These are phyloP conservation scores for Basipetospora chlamydospora DNA, from an alignment of 2,329 filamentous ascomycete species.

Conservation along the genomic window DNA sequence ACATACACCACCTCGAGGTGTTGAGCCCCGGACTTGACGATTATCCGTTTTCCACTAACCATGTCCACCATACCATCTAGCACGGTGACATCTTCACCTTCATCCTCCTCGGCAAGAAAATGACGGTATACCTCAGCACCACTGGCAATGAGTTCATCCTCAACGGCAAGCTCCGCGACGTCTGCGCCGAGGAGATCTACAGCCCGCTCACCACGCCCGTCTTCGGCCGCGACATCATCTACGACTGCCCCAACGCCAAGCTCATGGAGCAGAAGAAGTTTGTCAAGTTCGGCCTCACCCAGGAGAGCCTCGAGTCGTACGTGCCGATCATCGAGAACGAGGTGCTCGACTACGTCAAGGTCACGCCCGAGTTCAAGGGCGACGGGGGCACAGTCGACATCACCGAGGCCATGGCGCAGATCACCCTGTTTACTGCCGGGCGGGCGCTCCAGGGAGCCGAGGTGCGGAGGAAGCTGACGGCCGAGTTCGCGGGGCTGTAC, in stretches of 20 bases:
- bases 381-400: slow-evolving; percentile 48
- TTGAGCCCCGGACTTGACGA: too few relatives aligned
- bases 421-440: slow-evolving; percentile 71
- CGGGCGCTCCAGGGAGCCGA: slow-evolving; percentile 63
- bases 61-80: slow-evolving; percentile 16
- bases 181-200: slow-evolving; percentile 41
- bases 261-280: slow-evolving; percentile 86
- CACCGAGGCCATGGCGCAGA: slow-evolving; percentile 52
- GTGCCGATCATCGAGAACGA: slow-evolving; percentile 60
- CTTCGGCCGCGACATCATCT: slow-evolving; percentile 68
- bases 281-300: slow-evolving; percentile 56
- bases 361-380: slow-evolving; percentile 40
- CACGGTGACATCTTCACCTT: slow-evolving; percentile 41
- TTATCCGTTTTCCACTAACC: too few relatives aligned
- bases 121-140: slow-evolving; percentile 33
- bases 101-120: slow-evolving; percentile 33
- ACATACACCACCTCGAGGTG: too few relatives aligned
- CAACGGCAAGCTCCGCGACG: slow-evolving; percentile 36
- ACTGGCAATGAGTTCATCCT: slow-evolving; percentile 41
- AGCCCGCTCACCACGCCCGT: slow-evolving; percentile 34
- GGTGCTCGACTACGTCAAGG: slow-evolving; percentile 48
- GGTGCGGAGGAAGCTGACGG: slow-evolving; percentile 56
- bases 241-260: slow-evolving; percentile 72
- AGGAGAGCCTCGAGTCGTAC: slow-evolving; percentile 47
- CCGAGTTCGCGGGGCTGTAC: slow-evolving; percentile 59